Conservation (phyloP, 1,284 basidiomycete species). For the Gymnopus androsaceus region DNA sequence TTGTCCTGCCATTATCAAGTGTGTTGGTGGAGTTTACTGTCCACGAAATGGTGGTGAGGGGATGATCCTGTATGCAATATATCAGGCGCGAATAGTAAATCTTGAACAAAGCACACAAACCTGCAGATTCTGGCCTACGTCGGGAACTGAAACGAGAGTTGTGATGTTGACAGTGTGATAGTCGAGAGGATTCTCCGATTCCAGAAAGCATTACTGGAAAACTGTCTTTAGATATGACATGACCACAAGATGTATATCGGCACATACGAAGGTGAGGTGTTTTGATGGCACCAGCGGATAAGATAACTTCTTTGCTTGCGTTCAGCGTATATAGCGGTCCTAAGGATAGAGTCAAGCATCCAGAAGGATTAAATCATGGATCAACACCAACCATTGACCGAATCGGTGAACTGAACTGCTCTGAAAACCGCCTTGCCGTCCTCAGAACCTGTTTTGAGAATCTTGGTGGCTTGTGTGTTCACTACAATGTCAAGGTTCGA, state of each 20-base stretch:
- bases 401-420: background rate
- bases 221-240: no score
- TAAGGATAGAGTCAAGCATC: background rate
- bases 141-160: constrained; percentile 18
- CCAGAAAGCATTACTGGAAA: constrained; percentile 16
- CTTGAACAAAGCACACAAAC: background rate
- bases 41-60: constrained; percentile 13
- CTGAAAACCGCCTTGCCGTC: background rate
- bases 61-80: constrained; percentile 11
- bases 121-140: constrained; percentile 21
- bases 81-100: background rate
- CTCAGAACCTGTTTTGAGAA: constrained; percentile 25
- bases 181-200: constrained; percentile 17
- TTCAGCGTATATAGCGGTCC: background rate
- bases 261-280: constrained; percentile 10
- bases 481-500: constrained; percentile 45
- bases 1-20: constrained; percentile 15
- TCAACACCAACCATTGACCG: background rate
- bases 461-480: constrained; percentile 40
- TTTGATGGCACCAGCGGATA: constrained; percentile 21
- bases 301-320: constrained; percentile 20
- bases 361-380: background rate
- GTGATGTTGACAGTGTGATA: constrained; percentile 16
- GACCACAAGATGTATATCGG: no score
- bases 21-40: constrained; percentile 19